Evolutionary conservation across 768 basidiomycete genomes (phyloP).

Genomic region (Suillus fuscotomentosus): DNA sequence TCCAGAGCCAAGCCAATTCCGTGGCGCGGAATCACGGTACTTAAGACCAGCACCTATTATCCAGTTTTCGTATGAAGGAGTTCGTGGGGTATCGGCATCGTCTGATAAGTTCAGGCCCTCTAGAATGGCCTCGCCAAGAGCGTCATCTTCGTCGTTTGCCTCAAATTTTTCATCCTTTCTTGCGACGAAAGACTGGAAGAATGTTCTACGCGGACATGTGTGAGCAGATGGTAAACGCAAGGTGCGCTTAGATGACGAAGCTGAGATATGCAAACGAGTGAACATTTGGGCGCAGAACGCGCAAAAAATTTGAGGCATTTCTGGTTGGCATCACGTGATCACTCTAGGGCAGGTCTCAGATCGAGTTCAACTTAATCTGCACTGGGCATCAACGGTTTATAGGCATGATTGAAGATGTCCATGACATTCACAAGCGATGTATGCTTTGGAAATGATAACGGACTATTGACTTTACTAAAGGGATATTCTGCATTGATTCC

Average conservation of each 20-base stretch:
- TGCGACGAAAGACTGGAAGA: conserved; percentile 18
- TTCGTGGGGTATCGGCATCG: conserved; percentile 13
- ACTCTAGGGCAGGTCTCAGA: background rate
- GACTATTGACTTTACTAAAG: conserved; percentile 44
- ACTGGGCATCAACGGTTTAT: background rate
- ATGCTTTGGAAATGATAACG: conserved; percentile 4
- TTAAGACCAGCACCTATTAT: conserved; percentile 17
- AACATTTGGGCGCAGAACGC: conserved; percentile 16
- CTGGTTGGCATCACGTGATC: background rate
- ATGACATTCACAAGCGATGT: background rate
- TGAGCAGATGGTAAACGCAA: conserved; percentile 8
- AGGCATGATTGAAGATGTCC: background rate
- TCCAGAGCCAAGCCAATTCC: conserved; percentile 61
- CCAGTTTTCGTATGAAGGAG: conserved; percentile 8
- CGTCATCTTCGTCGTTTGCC: conserved; percentile 12
- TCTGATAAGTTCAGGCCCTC: conserved; percentile 11
- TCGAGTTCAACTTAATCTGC: background rate
- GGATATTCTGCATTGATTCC: conserved; percentile 53
- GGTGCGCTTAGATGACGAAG: conserved; percentile 10
- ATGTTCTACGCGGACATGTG: conserved; percentile 13
- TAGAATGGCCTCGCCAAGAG: conserved; percentile 17
- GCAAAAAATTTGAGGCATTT: conserved; percentile 18
- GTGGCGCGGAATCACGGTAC: conserved; percentile 35
- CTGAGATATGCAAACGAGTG: conserved; percentile 16
- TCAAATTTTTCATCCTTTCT: conserved; percentile 1